phyloP scores from a whole-genome alignment of 1,284 basidiomycete genomes.

The Agroathelia rolfsii region DNA sequence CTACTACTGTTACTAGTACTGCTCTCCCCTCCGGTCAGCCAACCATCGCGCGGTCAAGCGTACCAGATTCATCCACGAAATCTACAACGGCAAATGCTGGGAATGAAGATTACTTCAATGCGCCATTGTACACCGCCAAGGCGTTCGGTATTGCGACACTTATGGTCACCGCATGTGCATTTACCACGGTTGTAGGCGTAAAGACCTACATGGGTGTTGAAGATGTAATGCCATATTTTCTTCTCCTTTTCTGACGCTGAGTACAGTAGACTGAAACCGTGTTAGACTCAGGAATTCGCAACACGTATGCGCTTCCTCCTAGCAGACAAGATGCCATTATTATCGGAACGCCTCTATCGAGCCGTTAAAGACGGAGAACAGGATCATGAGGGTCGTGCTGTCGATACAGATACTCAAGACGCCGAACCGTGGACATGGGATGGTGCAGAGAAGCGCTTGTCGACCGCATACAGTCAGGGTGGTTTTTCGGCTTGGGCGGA shows the following conservation, averaged over 20 bases:
- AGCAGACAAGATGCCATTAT: too few species aligned
- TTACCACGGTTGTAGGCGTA: constrained; percentile 12
- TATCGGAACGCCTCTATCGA: constrained; percentile 5
- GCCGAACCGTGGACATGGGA: constrained; percentile 9
- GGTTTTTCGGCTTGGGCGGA: constrained; percentile 13
- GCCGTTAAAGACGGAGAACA: background rate
- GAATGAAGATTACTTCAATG: too few species aligned
- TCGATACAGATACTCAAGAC: too few species aligned
- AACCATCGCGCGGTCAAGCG: too few species aligned
- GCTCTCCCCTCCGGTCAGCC: too few species aligned
- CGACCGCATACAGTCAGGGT: constrained; percentile 13
- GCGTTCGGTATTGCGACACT: constrained; percentile 15
- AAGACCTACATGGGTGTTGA: constrained; percentile 12
- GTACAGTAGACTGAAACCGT: too few species aligned
- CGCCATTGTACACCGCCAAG: constrained; percentile 11
- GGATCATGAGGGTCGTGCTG: background rate
- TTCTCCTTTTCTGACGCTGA: background rate
- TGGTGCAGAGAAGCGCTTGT: constrained; percentile 11
- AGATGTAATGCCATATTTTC: constrained; percentile 8
- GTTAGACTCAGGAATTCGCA: constrained; percentile 13
- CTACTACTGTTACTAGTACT: too few species aligned
- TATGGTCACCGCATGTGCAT: constrained; percentile 11
- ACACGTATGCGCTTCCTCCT: too few species aligned
- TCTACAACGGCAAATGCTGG: too few species aligned
- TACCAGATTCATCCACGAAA: too few species aligned